phyloP scores from a whole-genome alignment of 768 basidiomycete species.

The Pleurotus ostreatus region DNA sequence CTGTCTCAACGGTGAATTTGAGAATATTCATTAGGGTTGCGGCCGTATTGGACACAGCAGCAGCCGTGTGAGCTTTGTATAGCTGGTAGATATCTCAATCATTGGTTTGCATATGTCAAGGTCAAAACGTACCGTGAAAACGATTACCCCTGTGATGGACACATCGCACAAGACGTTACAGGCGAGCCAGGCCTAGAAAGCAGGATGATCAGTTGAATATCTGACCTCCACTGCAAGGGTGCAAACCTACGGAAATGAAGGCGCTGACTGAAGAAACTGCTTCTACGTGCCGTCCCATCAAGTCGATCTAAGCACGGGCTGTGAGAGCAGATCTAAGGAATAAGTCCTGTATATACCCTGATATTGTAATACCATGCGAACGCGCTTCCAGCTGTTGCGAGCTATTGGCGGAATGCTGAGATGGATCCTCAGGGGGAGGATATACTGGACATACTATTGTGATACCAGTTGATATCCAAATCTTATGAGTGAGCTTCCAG shows the following conservation, averaged over 20 bases:
- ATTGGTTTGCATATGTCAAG: neutral
- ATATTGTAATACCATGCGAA: neutral
- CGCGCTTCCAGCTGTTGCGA: neutral
- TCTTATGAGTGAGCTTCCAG: constrained; percentile 4
- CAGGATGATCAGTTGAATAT: neutral
- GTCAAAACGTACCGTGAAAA: constrained; percentile 8
- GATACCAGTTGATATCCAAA: neutral
- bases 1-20: constrained; percentile 10
- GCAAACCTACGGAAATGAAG: neutral
- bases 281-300: no score
- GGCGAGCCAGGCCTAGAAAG: constrained; percentile 11
- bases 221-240: constrained; percentile 6
- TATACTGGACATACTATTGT: neutral
- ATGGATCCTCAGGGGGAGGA: neutral
- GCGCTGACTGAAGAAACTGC: neutral
- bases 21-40: neutral
- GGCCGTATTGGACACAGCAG: neutral
- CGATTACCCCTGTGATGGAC: constrained; percentile 10
- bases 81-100: neutral
- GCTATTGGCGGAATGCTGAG: neutral
- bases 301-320: neutral
- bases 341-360: neutral
- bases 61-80: neutral
- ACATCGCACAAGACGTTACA: constrained; percentile 11
- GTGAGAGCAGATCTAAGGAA: no score